Evolutionary conservation across 2,329 filamentous ascomycete genomes (phyloP).

Genomic region (Nigrospora sphaerica): DNA sequence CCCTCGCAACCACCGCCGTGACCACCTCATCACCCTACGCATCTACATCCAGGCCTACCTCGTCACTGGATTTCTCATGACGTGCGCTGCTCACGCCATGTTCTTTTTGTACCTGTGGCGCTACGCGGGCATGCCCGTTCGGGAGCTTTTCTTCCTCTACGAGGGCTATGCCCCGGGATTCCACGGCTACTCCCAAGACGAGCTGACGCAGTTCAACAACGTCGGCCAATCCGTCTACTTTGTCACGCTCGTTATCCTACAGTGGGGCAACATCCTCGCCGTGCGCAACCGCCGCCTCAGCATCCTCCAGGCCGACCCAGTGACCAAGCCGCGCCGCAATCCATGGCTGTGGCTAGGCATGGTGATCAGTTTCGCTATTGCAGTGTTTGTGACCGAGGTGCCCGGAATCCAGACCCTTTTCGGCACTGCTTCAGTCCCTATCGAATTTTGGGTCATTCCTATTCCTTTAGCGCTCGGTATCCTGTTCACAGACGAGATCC

Average conservation of each 20-base stretch:
- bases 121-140: slow-evolving; percentile 37
- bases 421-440: no score
- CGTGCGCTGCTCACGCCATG: slow-evolving; percentile 41
- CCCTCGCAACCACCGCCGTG: no score
- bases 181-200: slow-evolving; percentile 35
- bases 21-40: no score
- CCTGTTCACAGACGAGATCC: no score
- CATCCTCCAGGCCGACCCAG: slow-evolving; percentile 42
- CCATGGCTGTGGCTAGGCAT: slow-evolving; percentile 40
- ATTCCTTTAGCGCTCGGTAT: no score
- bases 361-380: slow-evolving; percentile 39
- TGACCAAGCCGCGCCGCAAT: slow-evolving; percentile 38
- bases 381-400: no score
- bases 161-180: slow-evolving; percentile 40
- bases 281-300: slow-evolving; percentile 45
- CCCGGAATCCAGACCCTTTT: no score
- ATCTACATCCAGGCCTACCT: no score
- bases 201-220: slow-evolving; percentile 40
- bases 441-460: no score
- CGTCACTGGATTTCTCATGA: slow-evolving; percentile 45
- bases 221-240: slow-evolving; percentile 47
- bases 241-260: slow-evolving; percentile 43
- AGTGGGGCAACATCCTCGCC: slow-evolving; percentile 45
- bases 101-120: slow-evolving; percentile 46
- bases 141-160: slow-evolving; percentile 41